Percentiles rank a stretch among this genome's conserved stretches.
Conservation (phyloP, 805 yeast species). For the Candida ortonii region DNA sequence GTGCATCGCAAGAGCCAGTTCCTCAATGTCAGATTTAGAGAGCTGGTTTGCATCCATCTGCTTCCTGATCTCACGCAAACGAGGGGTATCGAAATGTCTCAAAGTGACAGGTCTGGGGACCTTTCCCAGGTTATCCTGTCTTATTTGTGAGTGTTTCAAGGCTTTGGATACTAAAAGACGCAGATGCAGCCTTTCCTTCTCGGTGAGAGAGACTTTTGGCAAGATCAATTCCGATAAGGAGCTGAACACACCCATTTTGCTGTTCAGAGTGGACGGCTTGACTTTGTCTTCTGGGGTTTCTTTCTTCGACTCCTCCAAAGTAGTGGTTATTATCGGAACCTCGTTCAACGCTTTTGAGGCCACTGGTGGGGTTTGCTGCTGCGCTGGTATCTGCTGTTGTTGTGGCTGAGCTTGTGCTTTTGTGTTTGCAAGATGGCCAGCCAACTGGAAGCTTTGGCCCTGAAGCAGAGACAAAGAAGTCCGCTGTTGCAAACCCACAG, state of each 20-base stretch:
- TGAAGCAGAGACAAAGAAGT: neutral
- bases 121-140: slow-evolving; percentile 58
- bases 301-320: slow-evolving; percentile 14
- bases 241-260: slow-evolving; percentile 21
- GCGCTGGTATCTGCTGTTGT: slow-evolving; percentile 9
- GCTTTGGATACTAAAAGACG: slow-evolving; percentile 46
- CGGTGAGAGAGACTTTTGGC: slow-evolving; percentile 32
- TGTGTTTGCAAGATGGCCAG: slow-evolving; percentile 4
- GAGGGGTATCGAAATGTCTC: slow-evolving; percentile 84
- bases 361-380: slow-evolving; percentile 1
- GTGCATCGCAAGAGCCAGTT: slow-evolving; percentile 76
- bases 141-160: slow-evolving; percentile 41
- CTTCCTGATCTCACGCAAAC: slow-evolving; percentile 81
- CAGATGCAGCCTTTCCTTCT: slow-evolving; percentile 45
- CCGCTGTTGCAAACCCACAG: slow-evolving; percentile 2
- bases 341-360: no score
- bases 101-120: slow-evolving; percentile 68
- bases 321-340: slow-evolving; percentile 13
- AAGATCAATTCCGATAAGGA: slow-evolving; percentile 16
- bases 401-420: slow-evolving; percentile 6
- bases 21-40: slow-evolving; percentile 68
- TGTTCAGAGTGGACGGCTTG: slow-evolving; percentile 21
- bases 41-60: slow-evolving; percentile 54
- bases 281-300: slow-evolving; percentile 12
- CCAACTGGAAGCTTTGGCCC: slow-evolving; percentile 1